These are phyloP conservation scores for Daldinia concentrica DNA, from an alignment of 495 filamentous ascomycete species.

Conservation along the genomic window DNA sequence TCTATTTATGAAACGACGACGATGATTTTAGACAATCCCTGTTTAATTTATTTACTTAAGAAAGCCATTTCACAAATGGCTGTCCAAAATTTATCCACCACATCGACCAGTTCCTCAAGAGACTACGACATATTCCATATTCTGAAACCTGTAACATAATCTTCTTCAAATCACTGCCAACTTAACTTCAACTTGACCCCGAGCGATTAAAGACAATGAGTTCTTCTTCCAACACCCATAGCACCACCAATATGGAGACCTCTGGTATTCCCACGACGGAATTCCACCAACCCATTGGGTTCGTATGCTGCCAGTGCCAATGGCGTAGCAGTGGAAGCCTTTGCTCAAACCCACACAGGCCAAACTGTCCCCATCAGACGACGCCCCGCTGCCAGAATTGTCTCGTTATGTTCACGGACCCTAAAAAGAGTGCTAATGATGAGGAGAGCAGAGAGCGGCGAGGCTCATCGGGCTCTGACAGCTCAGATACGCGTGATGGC, in stretches of 20 bases:
- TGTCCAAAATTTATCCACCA: background rate
- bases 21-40: background rate
- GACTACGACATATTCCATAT: background rate
- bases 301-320: slow-evolving; percentile 39
- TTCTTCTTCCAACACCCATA: background rate
- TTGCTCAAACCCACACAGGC: slow-evolving; percentile 36
- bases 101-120: background rate
- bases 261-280: slow-evolving; percentile 9
- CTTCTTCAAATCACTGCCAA: background rate
- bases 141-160: background rate
- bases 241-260: background rate
- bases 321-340: slow-evolving; percentile 37
- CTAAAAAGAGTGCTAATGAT: background rate
- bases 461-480: background rate
- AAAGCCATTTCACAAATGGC: background rate
- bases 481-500: background rate
- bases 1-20: background rate
- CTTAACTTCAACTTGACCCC: background rate
- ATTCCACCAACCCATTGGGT: slow-evolving; percentile 40
- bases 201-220: background rate
- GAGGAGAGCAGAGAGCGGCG: background rate
- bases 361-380: slow-evolving; percentile 31
- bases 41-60: background rate
- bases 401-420: slow-evolving; percentile 32
- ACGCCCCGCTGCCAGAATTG: slow-evolving; percentile 32